Conservation (phyloP, 129 eudicot species). For the sunflower (Helianthus annuus) region HanXRQr2.0-SUNRISE NC_035434.2:111148769-111149268, state of each 20-base stretch:
- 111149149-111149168: constrained; percentile 35
- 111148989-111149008: constrained; percentile 26
- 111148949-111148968: constrained; percentile 27
- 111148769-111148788: too few species aligned
- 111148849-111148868: neutral
- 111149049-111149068: constrained; percentile 35
- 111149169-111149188: constrained; percentile 33
- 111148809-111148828: too few species aligned
- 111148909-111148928: constrained; percentile 12
- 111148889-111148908: constrained; percentile 28
- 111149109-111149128: constrained; percentile 33
- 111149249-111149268: constrained; percentile 35
- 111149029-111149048: constrained; percentile 29
- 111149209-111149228: constrained; percentile 31
- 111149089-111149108: constrained; percentile 37
- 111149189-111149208: constrained; percentile 35
- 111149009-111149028: constrained; percentile 21
- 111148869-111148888: constrained; percentile 17
- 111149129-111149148: constrained; percentile 31
- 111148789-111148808: too few species aligned
- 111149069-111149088: constrained; percentile 21
- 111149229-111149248: constrained; percentile 36
- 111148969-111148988: constrained; percentile 35
- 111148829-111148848: neutral
- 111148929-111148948: constrained; percentile 9